Percentiles rank a stretch among this genome's conserved stretches.
Evolutionary conservation across 768 basidiomycete species (phyloP).

Genomic region (Hygrocybe punicea): DNA sequence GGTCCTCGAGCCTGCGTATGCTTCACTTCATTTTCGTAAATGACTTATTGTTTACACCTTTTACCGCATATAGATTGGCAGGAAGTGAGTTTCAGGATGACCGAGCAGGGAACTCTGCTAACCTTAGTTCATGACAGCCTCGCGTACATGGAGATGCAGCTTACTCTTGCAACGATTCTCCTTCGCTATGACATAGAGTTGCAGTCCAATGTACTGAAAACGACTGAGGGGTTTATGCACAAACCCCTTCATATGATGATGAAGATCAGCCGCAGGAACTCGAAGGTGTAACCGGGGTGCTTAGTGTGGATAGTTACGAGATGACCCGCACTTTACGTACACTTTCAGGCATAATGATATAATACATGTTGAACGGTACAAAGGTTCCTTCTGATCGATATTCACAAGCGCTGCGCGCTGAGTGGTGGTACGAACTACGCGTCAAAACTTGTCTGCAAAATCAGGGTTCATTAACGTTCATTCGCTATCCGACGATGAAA

Average conservation of each 20-base stretch:
- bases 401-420: too few species aligned
- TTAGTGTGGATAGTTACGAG: too few species aligned
- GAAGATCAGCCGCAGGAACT: constrained; percentile 6
- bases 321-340: too few species aligned
- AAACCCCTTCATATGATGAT: constrained; percentile 24
- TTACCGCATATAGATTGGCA: not conserved
- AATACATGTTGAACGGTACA: too few species aligned
- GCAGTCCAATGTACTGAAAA: constrained; percentile 18
- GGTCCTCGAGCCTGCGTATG: constrained; percentile 32
- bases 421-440: too few species aligned
- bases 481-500: too few species aligned
- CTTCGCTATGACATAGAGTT: constrained; percentile 25
- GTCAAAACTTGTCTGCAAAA: too few species aligned
- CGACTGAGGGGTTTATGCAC: constrained; percentile 30
- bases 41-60: not conserved
- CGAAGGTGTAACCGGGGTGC: too few species aligned
- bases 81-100: not conserved
- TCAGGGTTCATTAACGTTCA: too few species aligned
- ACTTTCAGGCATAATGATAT: too few species aligned
- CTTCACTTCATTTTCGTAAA: too few species aligned
- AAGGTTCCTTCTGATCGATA: too few species aligned
- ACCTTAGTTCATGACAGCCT: constrained; percentile 13
- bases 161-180: constrained; percentile 24
- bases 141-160: constrained; percentile 29
- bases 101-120: not conserved